A percentile compares a stretch with the other conserved stretches of the same genome.
These are phyloP conservation scores for Cyberlindnera samutprakarnensis DNA, from an alignment of 805 yeast genomes.

Conservation along the genomic window DNA sequence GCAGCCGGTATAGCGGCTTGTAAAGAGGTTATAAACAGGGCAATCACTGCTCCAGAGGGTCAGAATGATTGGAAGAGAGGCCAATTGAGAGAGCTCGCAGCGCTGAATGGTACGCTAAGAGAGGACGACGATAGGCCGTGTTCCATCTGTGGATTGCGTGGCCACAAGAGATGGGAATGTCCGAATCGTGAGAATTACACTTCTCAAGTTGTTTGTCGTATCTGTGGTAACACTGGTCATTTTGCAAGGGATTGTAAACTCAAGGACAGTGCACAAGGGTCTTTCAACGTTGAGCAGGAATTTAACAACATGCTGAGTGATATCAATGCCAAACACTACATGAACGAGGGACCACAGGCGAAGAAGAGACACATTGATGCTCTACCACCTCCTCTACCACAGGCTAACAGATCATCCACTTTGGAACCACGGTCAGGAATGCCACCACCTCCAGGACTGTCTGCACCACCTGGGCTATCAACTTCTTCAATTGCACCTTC, in stretches of 20 bases:
- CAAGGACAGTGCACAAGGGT: slow-evolving; percentile 8
- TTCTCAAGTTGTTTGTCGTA: slow-evolving; percentile 56
- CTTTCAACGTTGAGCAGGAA: slow-evolving; percentile 37
- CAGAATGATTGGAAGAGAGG: slow-evolving; percentile 87
- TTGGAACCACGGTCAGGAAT: slow-evolving; percentile 3
- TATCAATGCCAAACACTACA: slow-evolving; percentile 26
- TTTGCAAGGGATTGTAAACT: slow-evolving; percentile 74
- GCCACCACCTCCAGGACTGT: slow-evolving; percentile 23
- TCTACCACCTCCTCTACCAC: neutral
- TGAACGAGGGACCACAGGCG: slow-evolving; percentile 1
- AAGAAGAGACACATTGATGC: slow-evolving; percentile 9
- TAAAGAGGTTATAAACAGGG: slow-evolving; percentile 70
- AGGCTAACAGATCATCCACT: neutral
- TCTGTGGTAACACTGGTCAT: slow-evolving; percentile 82
- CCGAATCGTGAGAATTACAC: slow-evolving; percentile 46
- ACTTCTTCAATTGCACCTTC: slow-evolving; percentile 21
- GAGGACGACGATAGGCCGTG: slow-evolving; percentile 67
- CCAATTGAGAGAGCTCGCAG: slow-evolving; percentile 88
- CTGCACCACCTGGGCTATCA: slow-evolving; percentile 18
- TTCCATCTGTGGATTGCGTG: slow-evolving; percentile 55
- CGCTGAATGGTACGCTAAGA: slow-evolving; percentile 87
- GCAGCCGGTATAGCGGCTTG: slow-evolving; percentile 68
- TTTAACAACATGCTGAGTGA: slow-evolving; percentile 45
- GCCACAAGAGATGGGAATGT: slow-evolving; percentile 61
- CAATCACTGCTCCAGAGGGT: slow-evolving; percentile 85